These are phyloP conservation scores for Candida cerambycidarum DNA, from an alignment of 805 yeast genomes.

Conservation along the genomic window DNA sequence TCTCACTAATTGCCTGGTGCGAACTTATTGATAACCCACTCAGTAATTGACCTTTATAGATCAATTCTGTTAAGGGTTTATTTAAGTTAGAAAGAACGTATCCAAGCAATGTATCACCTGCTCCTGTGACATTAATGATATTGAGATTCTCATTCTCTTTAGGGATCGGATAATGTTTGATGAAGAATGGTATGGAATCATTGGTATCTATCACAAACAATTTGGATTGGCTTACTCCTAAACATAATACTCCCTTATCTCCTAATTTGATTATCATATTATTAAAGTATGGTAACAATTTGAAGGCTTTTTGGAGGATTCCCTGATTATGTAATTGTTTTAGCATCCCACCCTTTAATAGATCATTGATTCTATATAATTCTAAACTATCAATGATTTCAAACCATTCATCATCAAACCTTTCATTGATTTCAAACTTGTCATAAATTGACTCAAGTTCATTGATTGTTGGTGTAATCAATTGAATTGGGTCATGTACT, in stretches of 20 bases:
- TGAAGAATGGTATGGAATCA: conserved; percentile 46
- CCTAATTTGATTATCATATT: conserved; percentile 69
- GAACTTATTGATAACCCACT: conserved; percentile 31
- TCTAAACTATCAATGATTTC: conserved; percentile 60
- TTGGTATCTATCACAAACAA: conserved; percentile 13
- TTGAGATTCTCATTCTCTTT: conserved; percentile 25
- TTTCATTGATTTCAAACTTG: conserved; percentile 40
- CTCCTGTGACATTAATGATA: conserved; percentile 76
- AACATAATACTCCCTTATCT: conserved; percentile 52
- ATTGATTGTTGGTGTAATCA: conserved; percentile 67
- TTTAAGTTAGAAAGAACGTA: conserved; percentile 43
- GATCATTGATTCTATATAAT: conserved; percentile 37
- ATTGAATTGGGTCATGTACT: conserved; percentile 39
- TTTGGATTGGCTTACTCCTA: conserved; percentile 30
- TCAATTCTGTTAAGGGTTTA: conserved; percentile 8
- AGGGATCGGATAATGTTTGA: conserved; percentile 61
- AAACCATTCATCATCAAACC: conserved; percentile 68
- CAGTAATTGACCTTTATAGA: conserved; percentile 40
- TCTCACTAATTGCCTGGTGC: conserved; percentile 20
- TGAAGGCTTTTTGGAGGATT: conserved; percentile 63
- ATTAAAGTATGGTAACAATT: conserved; percentile 73
- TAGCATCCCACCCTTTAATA: conserved; percentile 36
- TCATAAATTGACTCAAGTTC: conserved; percentile 60
- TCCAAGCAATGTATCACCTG: conserved; percentile 83
- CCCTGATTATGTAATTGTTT: conserved; percentile 39